Evolutionary conservation across 192 early-diverging fungal species (phyloP), one percentile per base, ranked within the genome.

Genomic region (Endogone sp.): DNA sequence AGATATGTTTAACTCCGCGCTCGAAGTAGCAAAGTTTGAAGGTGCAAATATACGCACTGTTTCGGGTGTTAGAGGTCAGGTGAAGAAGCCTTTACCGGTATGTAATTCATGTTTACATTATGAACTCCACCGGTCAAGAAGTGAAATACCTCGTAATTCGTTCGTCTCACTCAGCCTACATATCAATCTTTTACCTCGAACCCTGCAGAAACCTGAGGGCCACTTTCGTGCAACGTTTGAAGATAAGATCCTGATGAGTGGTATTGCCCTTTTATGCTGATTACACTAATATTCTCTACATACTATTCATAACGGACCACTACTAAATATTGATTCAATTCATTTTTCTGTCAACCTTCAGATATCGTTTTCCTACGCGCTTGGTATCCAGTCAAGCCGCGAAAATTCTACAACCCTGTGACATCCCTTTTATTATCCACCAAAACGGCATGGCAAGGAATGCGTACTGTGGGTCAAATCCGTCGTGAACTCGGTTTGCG

Each of bases 11-110:
- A 96, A 91, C 44, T 91, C 93, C 28, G 78, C 92, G 54, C 84
- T 99, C 22, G 98, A 99, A 69, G 96, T 99, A 24, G 97, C 95
- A 75, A 98, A 98, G 77, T 98, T 99, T 72, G 94, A 98, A 78
- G 98, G 98, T 31, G 98, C 97, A 2, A 86, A 84, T 54, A 93
- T 99, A 70, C 87, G 95, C 54, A 99, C 98, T 0, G 98, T 99
- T 32, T 91, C 88, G 73, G 98, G 98, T 28, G 95, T 99, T 74
- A 88, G 98, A 64, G 98, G 98, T 60, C 98, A 98, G 76, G 91
- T 99, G 65, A 98, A 98, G 80, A 98, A 98, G 83, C 84, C 86
- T 4, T 69, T 95, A 9, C 68, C 85, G 28, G 86, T 87, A 80
- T 66, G 72, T 78, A 30, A 32, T 23, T 60, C 4, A 27, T n/a